These are phyloP conservation scores for Candida qinlingensis DNA, from an alignment of 805 yeast genomes.

Conservation along the genomic window DNA sequence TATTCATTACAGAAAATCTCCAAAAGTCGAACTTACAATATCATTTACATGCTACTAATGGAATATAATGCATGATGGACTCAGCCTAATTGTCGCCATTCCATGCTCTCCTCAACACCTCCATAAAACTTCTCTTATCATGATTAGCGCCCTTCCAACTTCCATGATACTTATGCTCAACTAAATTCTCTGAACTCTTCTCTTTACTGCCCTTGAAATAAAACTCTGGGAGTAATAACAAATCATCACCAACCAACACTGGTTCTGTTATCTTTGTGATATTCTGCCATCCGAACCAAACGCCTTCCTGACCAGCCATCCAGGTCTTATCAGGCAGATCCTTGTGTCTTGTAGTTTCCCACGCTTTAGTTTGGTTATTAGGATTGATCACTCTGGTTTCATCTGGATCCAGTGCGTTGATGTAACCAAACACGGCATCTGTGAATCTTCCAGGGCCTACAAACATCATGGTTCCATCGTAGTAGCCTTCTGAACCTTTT, in stretches of 20 bases:
- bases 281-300: conserved; percentile 21
- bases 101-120: too few relatives aligned
- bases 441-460: conserved; percentile 53
- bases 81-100: too few relatives aligned
- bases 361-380: conserved; percentile 10
- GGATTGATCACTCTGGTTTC: conserved; percentile 5
- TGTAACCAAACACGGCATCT: conserved; percentile 26
- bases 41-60: too few relatives aligned
- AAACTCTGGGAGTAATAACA: conserved; percentile 15
- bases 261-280: conserved; percentile 16
- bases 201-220: conserved; percentile 15
- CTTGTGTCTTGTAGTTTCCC: conserved; percentile 4
- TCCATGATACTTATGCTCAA: conserved; percentile 7
- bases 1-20: too few relatives aligned
- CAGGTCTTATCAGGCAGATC: conserved; percentile 7
- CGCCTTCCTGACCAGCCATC: conserved; percentile 5
- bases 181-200: conserved; percentile 5
- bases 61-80: too few relatives aligned
- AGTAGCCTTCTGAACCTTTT: conserved; percentile 48
- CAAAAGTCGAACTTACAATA: too few relatives aligned
- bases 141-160: neutral
- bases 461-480: conserved; percentile 55
- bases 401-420: conserved; percentile 6
- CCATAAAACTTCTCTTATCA: too few relatives aligned
- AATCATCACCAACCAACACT: conserved; percentile 12